Evolutionary conservation across 768 basidiomycete genomes (phyloP), one percentile per base, ranked within the genome.

Genomic region (Exidia glandulosa): DNA sequence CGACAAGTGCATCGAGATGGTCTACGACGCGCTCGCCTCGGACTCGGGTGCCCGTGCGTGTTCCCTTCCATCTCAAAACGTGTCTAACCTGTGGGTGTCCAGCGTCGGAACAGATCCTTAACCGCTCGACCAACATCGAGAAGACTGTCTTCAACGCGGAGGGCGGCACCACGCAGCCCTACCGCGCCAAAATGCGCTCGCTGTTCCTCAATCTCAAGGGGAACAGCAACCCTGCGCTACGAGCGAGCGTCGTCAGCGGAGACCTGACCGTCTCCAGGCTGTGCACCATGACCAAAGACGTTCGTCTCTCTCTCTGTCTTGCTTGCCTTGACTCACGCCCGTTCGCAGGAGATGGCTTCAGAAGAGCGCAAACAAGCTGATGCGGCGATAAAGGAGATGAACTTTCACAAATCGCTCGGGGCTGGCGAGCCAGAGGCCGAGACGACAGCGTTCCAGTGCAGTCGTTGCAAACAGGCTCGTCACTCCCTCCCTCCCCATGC

Each of bases 401-500:
- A 98, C 68, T 73, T 99, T 55, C 88, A 90, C 77, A 88, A 94
- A 33, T 88, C 94, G 1, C 83, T 96, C 1, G 90, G 89, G 2
- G 95, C 95, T 0, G 88, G 80, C 2, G 88, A 94, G 65, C 86
- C 85, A 63, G 83, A 94, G 71, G 93, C 94, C 14, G 96, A 98
- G 72, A 99, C 96, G 1, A 91, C 94, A 63, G 94, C 91, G 2
- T 99, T 99, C 88, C 92, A 97, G 70, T 99, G 96, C 68, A 80
- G 84, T 10, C 81, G 90, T 66, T 99, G 96, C 84, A 94, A 94
- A 67, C 88, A 94, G 81, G 84, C 81, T 57, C 48, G 79, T 60
- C 37, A 45, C 16, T 13, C 32, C 32, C 14, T 32, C 45, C 54
- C n/a, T 9, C 14, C 33, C n/a, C 3, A n/a, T n/a, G 62, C 34